A percentile compares a stretch with the other conserved stretches of the same genome.
These are phyloP conservation scores for Meyerozyma elateridarum DNA, from an alignment of 1,139 yeast species.

Conservation along the genomic window DNA sequence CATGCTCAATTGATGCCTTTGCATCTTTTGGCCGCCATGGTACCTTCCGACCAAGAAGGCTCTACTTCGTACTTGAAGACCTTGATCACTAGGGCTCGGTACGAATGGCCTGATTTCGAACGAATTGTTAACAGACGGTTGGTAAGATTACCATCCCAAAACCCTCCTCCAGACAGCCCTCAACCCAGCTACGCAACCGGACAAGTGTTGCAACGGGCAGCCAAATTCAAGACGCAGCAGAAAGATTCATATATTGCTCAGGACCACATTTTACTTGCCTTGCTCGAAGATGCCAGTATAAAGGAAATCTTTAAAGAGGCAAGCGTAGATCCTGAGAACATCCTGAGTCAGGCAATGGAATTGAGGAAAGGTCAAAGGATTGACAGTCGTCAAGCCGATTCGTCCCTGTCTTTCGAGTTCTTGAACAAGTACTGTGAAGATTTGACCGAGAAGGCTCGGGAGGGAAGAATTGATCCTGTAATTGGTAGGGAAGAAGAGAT, in stretches of 20 bases:
- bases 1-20: constrained; percentile 81
- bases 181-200: constrained; percentile 68
- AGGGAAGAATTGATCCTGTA: constrained; percentile 95
- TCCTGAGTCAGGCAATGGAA: constrained; percentile 76
- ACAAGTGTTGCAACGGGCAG: constrained; percentile 63
- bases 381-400: constrained; percentile 92
- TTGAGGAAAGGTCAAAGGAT: constrained; percentile 89
- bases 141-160: constrained; percentile 81
- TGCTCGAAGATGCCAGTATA: constrained; percentile 72
- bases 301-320: constrained; percentile 73
- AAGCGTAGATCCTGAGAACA: constrained; percentile 60
- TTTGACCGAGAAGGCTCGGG: constrained; percentile 86
- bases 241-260: constrained; percentile 91
- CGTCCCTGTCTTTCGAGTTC: constrained; percentile 79
- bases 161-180: constrained; percentile 78
- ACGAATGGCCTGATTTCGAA: constrained; percentile 79
- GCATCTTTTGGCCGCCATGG: constrained; percentile 90
- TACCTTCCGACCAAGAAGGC: constrained; percentile 66
- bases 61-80: constrained; percentile 73
- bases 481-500: constrained; percentile 99
- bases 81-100: constrained; percentile 81
- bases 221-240: constrained; percentile 75
- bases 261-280: constrained; percentile 84
- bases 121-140: constrained; percentile 74
- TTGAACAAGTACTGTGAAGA: constrained; percentile 86